Evolutionary conservation across 2,329 filamentous ascomycete species (phyloP), one percentile per base, ranked within the genome.

Genomic region (Colletotrichum tropicicola): DNA sequence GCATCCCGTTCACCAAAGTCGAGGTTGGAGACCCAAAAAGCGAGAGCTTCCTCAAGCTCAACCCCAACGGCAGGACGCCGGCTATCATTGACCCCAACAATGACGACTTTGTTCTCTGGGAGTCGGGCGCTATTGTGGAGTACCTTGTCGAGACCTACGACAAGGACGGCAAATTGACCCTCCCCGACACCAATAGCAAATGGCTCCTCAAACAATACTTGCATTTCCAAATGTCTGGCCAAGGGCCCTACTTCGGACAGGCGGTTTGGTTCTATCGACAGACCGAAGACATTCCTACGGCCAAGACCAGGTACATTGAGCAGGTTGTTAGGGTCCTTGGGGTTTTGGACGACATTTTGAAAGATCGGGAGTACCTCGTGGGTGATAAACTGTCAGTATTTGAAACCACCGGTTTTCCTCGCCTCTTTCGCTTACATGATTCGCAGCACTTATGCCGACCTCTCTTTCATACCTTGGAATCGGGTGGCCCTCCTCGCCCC

Each of bases 191-290:
- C 12, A 19, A 25, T 5, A 67, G 69, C 43, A 61, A 65, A 25
- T 63, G 55, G 9, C 62, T 57, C 17, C 59, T 61, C 15, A 74
- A 77, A 47, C 74, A 74, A 52, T 75, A 71, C 69, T 54, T 68
- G 12, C 71, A 77, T 59, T 85, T 82, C 69, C 81, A 83, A 69
- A 77, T 75, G 67, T 75, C 71, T 48, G 79, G 79, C 6, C 80
- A 82, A 68, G 81, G 78, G 0, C 81, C 80, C 0, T 84, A 82
- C 68, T 83, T 71, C 47, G 82, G 81, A 2, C 78, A 83, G 64
- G 65, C 59, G 4, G 68, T 55, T 6, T 79, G 78, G 77, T 82
- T 83, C 69, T 44, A 43, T 13, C 59, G 68, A 25, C 69, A 75
- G 56, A 61, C 59, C 4, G 73, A 74, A 43, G 59, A 71, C 15